A percentile compares a stretch with the other conserved stretches of the same genome.
These are phyloP conservation scores for Vanderwaltozyma tropicalis DNA, from an alignment of 805 yeast species.

Conservation along the genomic window DNA sequence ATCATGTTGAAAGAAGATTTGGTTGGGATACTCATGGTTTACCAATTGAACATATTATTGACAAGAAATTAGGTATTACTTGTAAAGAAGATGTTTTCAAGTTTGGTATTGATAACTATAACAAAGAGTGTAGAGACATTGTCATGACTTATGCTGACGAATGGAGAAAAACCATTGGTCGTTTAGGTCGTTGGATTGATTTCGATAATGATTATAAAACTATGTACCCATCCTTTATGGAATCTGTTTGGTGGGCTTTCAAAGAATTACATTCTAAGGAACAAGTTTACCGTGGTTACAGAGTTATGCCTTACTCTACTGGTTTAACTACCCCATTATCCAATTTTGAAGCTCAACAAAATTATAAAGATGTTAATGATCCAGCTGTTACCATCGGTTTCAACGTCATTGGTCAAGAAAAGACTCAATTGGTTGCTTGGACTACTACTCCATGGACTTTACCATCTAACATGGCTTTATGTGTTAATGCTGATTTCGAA, in stretches of 20 bases:
- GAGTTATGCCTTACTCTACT: conserved; percentile 98
- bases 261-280: conserved; percentile 75
- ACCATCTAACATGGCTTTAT: conserved; percentile 86
- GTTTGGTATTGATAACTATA: conserved; percentile 89
- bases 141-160: conserved; percentile 95
- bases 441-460: conserved; percentile 99
- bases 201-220: conserved; percentile 98
- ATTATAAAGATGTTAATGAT: conserved; percentile 92
- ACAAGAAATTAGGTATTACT: conserved; percentile 88
- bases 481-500: conserved; percentile 85
- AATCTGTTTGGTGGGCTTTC: conserved; percentile 99
- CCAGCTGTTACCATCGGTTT: conserved; percentile 94
- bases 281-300: conserved; percentile 85
- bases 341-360: conserved; percentile 96
- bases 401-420: conserved; percentile 68
- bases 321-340: conserved; percentile 94
- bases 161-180: conserved; percentile 88
- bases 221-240: conserved; percentile 92
- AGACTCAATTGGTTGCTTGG: conserved; percentile 89
- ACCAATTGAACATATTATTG: conserved; percentile 97
- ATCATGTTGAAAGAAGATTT: conserved; percentile 90
- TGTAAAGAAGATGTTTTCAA: conserved; percentile 91
- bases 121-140: conserved; percentile 88
- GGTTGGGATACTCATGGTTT: conserved; percentile 99
- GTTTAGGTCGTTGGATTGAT: conserved; percentile 98